These are phyloP conservation scores for Neoboletus magnificus DNA, from an alignment of 768 basidiomycete genomes.

Conservation along the genomic window DNA sequence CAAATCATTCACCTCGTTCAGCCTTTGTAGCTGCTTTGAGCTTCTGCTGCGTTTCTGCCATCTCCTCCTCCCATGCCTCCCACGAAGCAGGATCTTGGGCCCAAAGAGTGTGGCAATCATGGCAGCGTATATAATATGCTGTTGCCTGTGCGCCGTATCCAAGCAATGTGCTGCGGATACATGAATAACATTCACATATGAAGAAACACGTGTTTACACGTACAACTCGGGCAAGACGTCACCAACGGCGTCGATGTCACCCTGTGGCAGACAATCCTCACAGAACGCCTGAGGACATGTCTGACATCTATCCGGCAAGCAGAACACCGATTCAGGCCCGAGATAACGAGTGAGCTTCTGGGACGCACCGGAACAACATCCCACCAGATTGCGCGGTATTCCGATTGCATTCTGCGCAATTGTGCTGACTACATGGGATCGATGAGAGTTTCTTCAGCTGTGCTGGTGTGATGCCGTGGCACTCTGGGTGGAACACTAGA, in stretches of 20 bases:
- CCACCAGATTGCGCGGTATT: slow-evolving; percentile 48
- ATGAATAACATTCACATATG: slow-evolving; percentile 7
- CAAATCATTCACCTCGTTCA: neutral
- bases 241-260: slow-evolving; percentile 50
- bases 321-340: neutral
- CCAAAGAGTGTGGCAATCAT: slow-evolving; percentile 44
- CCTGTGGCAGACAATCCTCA: slow-evolving; percentile 55
- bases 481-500: slow-evolving; percentile 52
- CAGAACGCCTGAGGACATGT: slow-evolving; percentile 60
- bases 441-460: slow-evolving; percentile 26
- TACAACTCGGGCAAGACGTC: slow-evolving; percentile 59
- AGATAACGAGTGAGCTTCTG: neutral
- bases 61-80: slow-evolving; percentile 45
- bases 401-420: slow-evolving; percentile 43
- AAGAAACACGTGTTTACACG: slow-evolving; percentile 16
- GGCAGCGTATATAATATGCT: slow-evolving; percentile 50
- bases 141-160: slow-evolving; percentile 35
- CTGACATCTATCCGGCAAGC: slow-evolving; percentile 41
- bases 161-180: slow-evolving; percentile 36
- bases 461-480: slow-evolving; percentile 39
- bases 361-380: slow-evolving; percentile 52
- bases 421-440: slow-evolving; percentile 49
- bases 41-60: slow-evolving; percentile 36
- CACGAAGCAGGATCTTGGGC: slow-evolving; percentile 33
- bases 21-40: slow-evolving; percentile 20